phyloP scores from a whole-genome alignment of 352 stramenopile species.

The Phytophthora uliginosa region DNA sequence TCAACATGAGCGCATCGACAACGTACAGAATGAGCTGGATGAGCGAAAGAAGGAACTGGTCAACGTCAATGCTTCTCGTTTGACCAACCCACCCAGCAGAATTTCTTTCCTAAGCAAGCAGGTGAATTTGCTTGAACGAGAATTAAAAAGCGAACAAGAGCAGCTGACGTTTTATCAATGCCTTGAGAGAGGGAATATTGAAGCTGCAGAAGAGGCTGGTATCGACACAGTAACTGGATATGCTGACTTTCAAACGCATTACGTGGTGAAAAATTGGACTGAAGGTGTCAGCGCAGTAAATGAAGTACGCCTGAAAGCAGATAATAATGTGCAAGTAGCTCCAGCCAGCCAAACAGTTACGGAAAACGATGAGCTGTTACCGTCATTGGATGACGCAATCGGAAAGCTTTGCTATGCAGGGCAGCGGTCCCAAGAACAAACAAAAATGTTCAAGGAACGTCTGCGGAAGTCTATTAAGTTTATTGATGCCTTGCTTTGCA shows the following conservation, averaged over 20 bases:
- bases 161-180: conserved; percentile 17
- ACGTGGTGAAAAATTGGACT: not conserved
- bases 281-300: not conserved
- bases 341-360: not conserved
- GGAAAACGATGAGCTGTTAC: not conserved
- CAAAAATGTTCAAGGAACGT: conserved; percentile 64
- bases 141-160: conserved; percentile 14
- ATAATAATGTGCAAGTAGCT: not conserved
- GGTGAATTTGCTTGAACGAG: conserved; percentile 12
- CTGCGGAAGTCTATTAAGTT: conserved; percentile 66
- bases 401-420: conserved; percentile 18
- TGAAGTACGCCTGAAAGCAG: not conserved
- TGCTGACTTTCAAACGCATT: conserved; percentile 11
- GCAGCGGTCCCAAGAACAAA: conserved; percentile 45
- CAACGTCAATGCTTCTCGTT: conserved; percentile 3
- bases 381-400: conserved; percentile 1
- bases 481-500: conserved; percentile 63
- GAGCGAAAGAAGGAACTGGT: conserved; percentile 2
- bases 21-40: conserved; percentile 1
- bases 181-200: conserved; percentile 2
- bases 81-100: not conserved
- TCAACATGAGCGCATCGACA: conserved; percentile 9
- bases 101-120: conserved; percentile 3
- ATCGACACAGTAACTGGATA: conserved; percentile 4
- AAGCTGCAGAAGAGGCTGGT: conserved; percentile 7